A percentile compares a stretch with the other conserved stretches of the same genome.
Evolutionary conservation across 2,329 filamentous ascomycete species (phyloP).

Genomic region (Sclerotinia sclerotiorum): DNA sequence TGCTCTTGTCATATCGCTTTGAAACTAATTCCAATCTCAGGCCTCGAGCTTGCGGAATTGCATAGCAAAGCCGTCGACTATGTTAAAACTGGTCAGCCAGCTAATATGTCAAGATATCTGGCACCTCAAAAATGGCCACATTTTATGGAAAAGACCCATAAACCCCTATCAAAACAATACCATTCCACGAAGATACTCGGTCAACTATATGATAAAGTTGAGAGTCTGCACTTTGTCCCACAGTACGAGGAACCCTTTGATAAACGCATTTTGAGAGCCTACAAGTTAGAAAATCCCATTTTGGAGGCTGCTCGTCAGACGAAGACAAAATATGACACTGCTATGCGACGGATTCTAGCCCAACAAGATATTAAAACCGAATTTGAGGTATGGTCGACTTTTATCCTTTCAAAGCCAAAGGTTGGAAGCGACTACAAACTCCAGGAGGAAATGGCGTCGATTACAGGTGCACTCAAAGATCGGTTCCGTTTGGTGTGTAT

Average conservation of each 20-base stretch:
- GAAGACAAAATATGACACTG: slow-evolving; percentile 76
- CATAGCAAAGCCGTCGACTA: slow-evolving; percentile 95
- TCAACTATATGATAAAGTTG: slow-evolving; percentile 75
- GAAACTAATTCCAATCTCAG: slow-evolving; percentile 41
- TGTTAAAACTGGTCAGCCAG: slow-evolving; percentile 81
- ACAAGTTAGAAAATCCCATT: slow-evolving; percentile 53
- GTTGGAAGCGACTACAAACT: slow-evolving; percentile 80
- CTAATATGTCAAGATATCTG: slow-evolving; percentile 61
- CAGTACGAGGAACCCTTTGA: slow-evolving; percentile 76
- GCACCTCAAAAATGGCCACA: slow-evolving; percentile 72
- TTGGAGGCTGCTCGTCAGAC: slow-evolving; percentile 61
- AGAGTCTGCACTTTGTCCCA: slow-evolving; percentile 66
- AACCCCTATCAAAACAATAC: slow-evolving; percentile 54
- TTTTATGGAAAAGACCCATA: slow-evolving; percentile 74
- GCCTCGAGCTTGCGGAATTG: slow-evolving; percentile 69
- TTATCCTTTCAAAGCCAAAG: slow-evolving; percentile 72
- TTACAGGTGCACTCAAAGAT: slow-evolving; percentile 65
- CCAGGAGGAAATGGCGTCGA: slow-evolving; percentile 75
- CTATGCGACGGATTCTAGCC: slow-evolving; percentile 76
- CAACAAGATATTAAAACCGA: slow-evolving; percentile 83
- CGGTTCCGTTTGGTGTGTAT: slow-evolving; percentile 68
- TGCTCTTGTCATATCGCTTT: background rate
- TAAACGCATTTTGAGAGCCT: slow-evolving; percentile 65
- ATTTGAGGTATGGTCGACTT: slow-evolving; percentile 89
- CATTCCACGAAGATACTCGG: slow-evolving; percentile 72